These are phyloP conservation scores for Agarophyton chilense DNA, from an alignment of 23 red algal genomes.

Conservation along the genomic window DNA sequence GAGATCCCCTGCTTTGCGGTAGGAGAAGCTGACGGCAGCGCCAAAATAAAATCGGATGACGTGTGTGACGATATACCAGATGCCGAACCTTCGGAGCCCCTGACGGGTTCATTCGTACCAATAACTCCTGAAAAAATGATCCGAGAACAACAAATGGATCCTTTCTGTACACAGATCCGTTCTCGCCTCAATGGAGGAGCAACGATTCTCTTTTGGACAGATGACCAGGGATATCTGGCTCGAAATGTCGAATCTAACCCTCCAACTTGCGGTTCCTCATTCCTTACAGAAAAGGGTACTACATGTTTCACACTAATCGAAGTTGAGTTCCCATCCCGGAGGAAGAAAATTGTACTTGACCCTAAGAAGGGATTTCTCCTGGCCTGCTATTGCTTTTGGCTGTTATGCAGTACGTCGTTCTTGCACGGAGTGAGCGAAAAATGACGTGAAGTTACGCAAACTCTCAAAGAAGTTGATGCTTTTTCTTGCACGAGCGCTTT, in stretches of 20 bases:
- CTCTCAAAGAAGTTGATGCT: neutral
- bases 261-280: conserved; percentile 20
- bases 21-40: neutral
- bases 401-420: conserved; percentile 16
- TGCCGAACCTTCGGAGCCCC: neutral
- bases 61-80: neutral
- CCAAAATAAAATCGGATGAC: neutral
- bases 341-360: neutral
- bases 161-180: neutral
- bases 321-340: neutral
- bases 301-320: conserved; percentile 18
- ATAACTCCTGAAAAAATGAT: neutral
- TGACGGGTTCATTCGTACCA: neutral
- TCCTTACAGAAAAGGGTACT: conserved; percentile 3
- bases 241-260: neutral
- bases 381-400: conserved; percentile 14
- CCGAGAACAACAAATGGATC: neutral
- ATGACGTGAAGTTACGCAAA: conserved; percentile 4
- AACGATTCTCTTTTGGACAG: neutral
- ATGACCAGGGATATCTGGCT: neutral
- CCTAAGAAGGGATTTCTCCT: neutral
- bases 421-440: conserved; percentile 22
- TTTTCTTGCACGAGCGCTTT: neutral
- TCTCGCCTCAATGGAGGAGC: neutral
- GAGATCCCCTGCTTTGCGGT: neutral